Base-by-base conservation (phyloP, 768 basidiomycete species). In the Chalciporus sphaerocephalus region DNA sequence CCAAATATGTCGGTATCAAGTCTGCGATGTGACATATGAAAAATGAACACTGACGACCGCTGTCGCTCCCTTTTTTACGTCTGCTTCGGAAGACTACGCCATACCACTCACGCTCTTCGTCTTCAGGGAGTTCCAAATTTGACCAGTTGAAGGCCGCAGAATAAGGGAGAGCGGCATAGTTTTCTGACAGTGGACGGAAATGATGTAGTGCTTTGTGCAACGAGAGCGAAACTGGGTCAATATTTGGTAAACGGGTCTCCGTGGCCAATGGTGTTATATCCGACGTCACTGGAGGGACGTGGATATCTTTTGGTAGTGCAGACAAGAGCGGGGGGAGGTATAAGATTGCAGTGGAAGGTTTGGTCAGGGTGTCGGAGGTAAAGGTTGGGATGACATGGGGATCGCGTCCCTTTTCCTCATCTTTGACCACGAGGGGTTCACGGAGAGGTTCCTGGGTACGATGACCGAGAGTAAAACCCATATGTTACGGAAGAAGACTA, bases 311-410 rank as follows among this genome's bases (percentile, higher is more conserved):
- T 9, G 87, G 87, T 1, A 90, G 73, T 20, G 83, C 85, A 1
- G 90, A 92, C 16, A 94, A 74, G 13, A 92, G 73, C 2, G 90
- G 92, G 3, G 90, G 92, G 16, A 92, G 79, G 63, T 92, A 94
- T 20, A 94, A 70, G 34, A 92, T 72, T 5, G 81, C 78, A 3
- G 62, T 56, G 20, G 62, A 52, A 20, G 66, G 74, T n/a, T 60
- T 62, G 34, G 61, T 59, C 23, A 69, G 51, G 41, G 62, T 67
- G 25, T 58, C 53, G 6, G 63, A 54, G 48, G 70, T 67, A 55
- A 85, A 85, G 3, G 60, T 62, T 6, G 85, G 85, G 4, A 79
- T 49, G 16, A 66, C 55, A 55, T 85, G 85, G 15, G 81, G 83
- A 51, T 83, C 71, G 17, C 68, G 65, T 22, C 60, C 38, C 25